These are phyloP conservation scores for Arachis monticola DNA, from an alignment of 331 rosid species.

Conservation along the genomic window DNA sequence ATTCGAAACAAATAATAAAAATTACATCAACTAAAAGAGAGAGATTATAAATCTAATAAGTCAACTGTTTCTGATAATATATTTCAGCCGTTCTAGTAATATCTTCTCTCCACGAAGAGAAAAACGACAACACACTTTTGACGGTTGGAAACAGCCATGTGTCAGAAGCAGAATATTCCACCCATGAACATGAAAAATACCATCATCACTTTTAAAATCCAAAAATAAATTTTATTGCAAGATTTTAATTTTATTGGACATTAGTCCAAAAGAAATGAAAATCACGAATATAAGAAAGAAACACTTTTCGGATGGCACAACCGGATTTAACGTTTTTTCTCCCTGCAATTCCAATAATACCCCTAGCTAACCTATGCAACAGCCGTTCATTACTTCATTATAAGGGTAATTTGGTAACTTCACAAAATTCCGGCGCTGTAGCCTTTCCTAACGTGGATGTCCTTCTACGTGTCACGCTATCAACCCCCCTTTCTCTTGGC, in stretches of 20 bases:
- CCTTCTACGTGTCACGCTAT: constrained; percentile 57
- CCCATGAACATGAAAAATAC: constrained; percentile 34
- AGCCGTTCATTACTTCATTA: neutral
- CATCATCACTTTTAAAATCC: neutral
- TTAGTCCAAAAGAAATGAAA: neutral
- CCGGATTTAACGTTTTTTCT: neutral
- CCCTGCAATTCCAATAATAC: neutral
- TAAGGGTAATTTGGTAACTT: neutral
- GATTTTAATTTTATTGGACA: too few species aligned
- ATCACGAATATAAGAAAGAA: too few species aligned
- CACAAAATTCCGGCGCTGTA: neutral
- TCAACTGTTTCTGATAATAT: neutral
- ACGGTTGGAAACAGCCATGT: constrained; percentile 12
- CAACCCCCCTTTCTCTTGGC: constrained; percentile 51
- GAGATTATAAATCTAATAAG: neutral
- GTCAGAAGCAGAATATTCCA: constrained; percentile 40
- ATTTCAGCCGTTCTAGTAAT: neutral
- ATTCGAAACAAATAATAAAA: too few species aligned
- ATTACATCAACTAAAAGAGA: neutral
- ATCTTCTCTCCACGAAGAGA: neutral
- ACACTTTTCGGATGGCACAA: neutral
- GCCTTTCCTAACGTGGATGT: neutral
- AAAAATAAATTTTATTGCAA: neutral
- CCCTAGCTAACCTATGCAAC: neutral
- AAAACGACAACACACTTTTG: constrained; percentile 24